Conservation (phyloP, 306 rosid species). For the Alnus glutinosa region DNA sequence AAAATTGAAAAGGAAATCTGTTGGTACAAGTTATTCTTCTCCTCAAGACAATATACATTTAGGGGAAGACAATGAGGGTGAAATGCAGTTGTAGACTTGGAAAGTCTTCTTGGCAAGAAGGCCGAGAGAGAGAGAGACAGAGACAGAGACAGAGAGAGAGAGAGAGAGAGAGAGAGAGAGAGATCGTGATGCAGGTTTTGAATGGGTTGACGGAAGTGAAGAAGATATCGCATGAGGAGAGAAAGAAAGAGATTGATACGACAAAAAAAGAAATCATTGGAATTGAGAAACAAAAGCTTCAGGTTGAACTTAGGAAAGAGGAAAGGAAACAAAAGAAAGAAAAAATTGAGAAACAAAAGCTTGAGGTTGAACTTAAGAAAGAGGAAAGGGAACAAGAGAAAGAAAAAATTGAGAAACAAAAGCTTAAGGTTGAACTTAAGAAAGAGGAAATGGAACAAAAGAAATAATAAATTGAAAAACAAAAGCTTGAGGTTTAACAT, state of each 20-base stretch:
- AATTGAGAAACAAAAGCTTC: neutral
- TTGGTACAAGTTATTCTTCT: neutral
- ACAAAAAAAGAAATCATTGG: neutral
- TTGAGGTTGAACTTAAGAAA: no score
- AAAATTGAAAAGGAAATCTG: neutral
- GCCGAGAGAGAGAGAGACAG: no score
- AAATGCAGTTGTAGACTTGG: neutral
- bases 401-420: no score
- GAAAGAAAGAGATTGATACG: neutral
- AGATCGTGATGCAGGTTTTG: neutral
- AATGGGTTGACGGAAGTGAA: no score
- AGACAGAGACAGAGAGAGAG: neutral
- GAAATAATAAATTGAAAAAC: no score
- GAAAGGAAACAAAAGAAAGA: no score
- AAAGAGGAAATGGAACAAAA: no score
- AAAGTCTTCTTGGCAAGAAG: neutral
- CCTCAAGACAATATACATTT: neutral
- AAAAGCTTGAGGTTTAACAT: no score
- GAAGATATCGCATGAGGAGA: no score
- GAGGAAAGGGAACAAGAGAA: no score
- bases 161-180: neutral
- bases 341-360: no score
- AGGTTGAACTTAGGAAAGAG: neutral
- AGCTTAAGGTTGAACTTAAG: no score
- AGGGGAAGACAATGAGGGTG: neutral